These are phyloP conservation scores for Forsythia viridissima DNA, from an alignment of 257 asterid species.

Conservation along the genomic window DNA sequence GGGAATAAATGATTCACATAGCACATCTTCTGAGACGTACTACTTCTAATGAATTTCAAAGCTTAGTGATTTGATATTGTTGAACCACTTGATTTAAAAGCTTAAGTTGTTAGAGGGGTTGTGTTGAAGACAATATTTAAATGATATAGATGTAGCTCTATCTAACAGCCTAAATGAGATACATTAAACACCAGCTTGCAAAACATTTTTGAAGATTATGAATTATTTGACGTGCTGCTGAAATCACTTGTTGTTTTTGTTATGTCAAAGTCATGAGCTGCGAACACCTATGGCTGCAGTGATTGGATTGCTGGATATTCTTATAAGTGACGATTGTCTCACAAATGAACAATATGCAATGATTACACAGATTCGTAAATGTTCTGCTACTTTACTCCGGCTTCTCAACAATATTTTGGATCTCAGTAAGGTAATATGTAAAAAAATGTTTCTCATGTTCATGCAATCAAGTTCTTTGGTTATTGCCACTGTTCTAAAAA, in stretches of 20 bases:
- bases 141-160: neutral
- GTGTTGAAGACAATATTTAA: neutral
- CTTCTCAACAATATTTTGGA: conserved; percentile 93
- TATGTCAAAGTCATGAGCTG: conserved; percentile 72
- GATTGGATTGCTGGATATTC: conserved; percentile 90
- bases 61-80: neutral
- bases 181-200: neutral
- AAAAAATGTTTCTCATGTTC: conserved; percentile 4
- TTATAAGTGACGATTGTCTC: conserved; percentile 73
- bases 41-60: neutral
- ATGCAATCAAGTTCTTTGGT: neutral
- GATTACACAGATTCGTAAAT: conserved; percentile 87
- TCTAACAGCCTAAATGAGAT: neutral
- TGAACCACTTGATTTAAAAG: too few species aligned
- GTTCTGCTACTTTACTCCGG: conserved; percentile 82
- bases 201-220: neutral
- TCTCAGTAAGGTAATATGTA: conserved; percentile 76
- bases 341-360: conserved; percentile 75
- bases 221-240: conserved; percentile 1
- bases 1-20: neutral
- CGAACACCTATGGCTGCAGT: conserved; percentile 99
- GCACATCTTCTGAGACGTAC: neutral
- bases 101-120: neutral
- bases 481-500: too few species aligned
- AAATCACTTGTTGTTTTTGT: conserved; percentile 12